These are phyloP conservation scores for Vigna nakashimae DNA, from an alignment of 306 rosid species.

Conservation along the genomic window DNA sequence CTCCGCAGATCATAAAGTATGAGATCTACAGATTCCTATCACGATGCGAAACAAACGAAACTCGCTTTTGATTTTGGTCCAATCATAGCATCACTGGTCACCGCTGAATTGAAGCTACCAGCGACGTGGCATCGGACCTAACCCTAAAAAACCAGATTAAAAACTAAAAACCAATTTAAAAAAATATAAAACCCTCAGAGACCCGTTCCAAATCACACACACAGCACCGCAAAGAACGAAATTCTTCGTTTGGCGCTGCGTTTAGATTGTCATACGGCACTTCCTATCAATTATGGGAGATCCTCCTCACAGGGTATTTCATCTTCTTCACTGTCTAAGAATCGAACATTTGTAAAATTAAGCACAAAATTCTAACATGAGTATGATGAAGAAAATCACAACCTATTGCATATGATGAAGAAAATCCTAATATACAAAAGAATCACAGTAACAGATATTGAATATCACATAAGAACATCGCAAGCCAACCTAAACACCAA, in stretches of 20 bases:
- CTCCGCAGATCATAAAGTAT: conserved; percentile 53
- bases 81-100: conserved; percentile 83
- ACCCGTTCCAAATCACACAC: conserved; percentile 86
- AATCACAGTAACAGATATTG: no score
- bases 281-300: conserved; percentile 86
- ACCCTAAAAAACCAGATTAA: not conserved
- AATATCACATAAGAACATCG: no score
- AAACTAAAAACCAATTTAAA: not conserved
- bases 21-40: conserved; percentile 80
- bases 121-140: conserved; percentile 80
- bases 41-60: conserved; percentile 57
- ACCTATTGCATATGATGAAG: no score
- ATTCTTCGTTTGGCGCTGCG: conserved; percentile 42
- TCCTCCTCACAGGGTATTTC: conserved; percentile 66
- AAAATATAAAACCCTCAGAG: conserved; percentile 58
- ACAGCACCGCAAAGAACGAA: conserved; percentile 40
- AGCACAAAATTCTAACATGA: no score
- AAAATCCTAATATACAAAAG: no score
- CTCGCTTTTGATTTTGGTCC: conserved; percentile 59
- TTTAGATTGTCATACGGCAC: conserved; percentile 96
- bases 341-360: no score
- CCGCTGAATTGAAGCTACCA: conserved; percentile 56
- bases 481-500: no score
- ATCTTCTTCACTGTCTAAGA: not conserved
- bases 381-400: no score